These are phyloP conservation scores for Colletotrichum godetiae DNA, from an alignment of 2,329 filamentous ascomycete genomes.

Conservation along the genomic window DNA sequence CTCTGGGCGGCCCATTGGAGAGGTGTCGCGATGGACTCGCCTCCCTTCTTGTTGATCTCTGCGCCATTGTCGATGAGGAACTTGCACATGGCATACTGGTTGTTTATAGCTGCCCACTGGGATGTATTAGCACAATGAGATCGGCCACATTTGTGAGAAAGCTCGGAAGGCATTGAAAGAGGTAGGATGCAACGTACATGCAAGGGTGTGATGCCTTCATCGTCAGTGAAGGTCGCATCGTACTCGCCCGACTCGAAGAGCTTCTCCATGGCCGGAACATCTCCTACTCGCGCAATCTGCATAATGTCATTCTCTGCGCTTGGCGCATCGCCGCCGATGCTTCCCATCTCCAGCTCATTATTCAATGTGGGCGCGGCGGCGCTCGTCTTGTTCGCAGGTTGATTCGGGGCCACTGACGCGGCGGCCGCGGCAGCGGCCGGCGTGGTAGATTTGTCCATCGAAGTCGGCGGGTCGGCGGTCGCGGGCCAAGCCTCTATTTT, in stretches of 20 bases:
- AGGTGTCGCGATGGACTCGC: slow-evolving; percentile 92
- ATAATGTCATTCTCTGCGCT: slow-evolving; percentile 83
- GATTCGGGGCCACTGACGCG: slow-evolving; percentile 59
- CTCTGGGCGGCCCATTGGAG: slow-evolving; percentile 97
- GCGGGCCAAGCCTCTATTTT: slow-evolving; percentile 12
- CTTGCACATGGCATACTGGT: slow-evolving; percentile 96
- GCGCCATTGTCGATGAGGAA: slow-evolving; percentile 88
- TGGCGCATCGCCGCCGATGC: slow-evolving; percentile 53
- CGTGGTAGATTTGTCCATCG: slow-evolving; percentile 56
- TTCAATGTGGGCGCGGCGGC: slow-evolving; percentile 67
- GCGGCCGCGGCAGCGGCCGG: slow-evolving; percentile 48
- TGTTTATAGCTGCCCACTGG: slow-evolving; percentile 99
- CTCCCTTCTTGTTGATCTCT: slow-evolving; percentile 94
- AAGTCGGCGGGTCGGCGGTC: slow-evolving; percentile 8
- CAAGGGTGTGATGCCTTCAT: slow-evolving; percentile 93
- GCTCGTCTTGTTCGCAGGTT: slow-evolving; percentile 65
- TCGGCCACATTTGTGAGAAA: neutral
- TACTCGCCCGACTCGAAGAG: slow-evolving; percentile 86
- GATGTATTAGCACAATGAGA: slow-evolving; percentile 36
- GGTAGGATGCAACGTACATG: slow-evolving; percentile 72
- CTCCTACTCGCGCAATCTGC: slow-evolving; percentile 91
- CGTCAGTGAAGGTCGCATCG: slow-evolving; percentile 85
- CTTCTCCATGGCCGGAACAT: slow-evolving; percentile 87
- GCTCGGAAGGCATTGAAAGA: neutral
- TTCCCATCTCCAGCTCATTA: slow-evolving; percentile 67